phyloP scores from a whole-genome alignment of 148 eudicot genomes.

The Vaccinium myrtillus region DNA sequence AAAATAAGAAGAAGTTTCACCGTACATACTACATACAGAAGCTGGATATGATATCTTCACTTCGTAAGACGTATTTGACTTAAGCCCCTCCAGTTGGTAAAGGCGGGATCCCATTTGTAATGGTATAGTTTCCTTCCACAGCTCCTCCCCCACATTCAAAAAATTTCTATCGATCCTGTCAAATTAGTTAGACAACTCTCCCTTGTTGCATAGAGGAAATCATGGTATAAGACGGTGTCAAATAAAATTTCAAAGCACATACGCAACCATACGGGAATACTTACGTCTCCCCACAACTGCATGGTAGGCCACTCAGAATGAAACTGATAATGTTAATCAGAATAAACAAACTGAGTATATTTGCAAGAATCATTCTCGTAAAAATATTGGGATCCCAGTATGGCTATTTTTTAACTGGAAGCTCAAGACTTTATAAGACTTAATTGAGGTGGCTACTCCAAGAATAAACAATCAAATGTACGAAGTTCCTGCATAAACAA shows the following conservation, averaged over 20 bases:
- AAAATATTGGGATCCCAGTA: background rate
- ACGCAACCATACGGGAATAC: background rate
- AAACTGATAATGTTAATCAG: background rate
- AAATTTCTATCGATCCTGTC: conserved; percentile 39
- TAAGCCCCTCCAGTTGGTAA: conserved; percentile 66
- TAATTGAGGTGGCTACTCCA: background rate
- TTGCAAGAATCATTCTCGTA: background rate
- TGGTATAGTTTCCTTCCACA: conserved; percentile 65
- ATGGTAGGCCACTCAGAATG: conserved; percentile 14
- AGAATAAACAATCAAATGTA: background rate
- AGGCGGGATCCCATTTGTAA: conserved; percentile 60
- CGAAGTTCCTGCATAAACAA: background rate
- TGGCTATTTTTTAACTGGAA: background rate
- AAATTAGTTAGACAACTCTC: background rate
- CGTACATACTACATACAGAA: conserved; percentile 85
- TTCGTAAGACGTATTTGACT: conserved; percentile 74
- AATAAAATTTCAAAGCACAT: background rate
- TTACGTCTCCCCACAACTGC: background rate
- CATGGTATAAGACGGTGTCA: background rate
- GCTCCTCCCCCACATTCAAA: conserved; percentile 70
- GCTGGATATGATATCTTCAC: conserved; percentile 99
- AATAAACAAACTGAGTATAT: background rate
- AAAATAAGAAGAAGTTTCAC: conserved; percentile 15
- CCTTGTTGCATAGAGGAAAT: conserved; percentile 2
- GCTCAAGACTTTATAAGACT: conserved; percentile 2